Conservation (phyloP, 2,329 filamentous ascomycete species). For the Penicillium sp. region DNA sequence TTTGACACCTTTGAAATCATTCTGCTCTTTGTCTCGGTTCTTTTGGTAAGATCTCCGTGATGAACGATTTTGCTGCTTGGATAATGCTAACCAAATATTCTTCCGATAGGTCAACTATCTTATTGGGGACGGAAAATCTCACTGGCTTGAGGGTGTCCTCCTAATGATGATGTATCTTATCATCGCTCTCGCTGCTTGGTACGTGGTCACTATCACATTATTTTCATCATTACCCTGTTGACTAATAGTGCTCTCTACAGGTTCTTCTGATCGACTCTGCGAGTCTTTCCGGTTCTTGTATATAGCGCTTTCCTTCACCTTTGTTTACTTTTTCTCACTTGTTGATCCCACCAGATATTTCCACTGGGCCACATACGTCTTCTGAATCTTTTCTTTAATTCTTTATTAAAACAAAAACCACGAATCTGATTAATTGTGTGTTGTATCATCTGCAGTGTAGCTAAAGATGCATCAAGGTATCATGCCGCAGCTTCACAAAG, state of each 20-base stretch:
- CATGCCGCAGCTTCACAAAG: conserved; percentile 2
- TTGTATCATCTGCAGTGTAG: too few species aligned
- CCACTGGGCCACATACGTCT: too few species aligned
- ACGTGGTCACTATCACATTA: conserved; percentile 5
- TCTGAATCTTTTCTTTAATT: too few species aligned
- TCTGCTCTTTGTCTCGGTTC: conserved; percentile 52
- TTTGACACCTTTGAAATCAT: conserved; percentile 86
- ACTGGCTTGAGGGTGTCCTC: conserved; percentile 57
- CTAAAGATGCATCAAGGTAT: conserved; percentile 6
- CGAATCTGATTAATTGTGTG: too few species aligned
- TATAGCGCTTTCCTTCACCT: too few species aligned
- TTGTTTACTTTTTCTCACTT: too few species aligned
- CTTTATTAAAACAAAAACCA: too few species aligned
- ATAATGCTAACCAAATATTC: background rate
- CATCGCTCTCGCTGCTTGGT: conserved; percentile 57
- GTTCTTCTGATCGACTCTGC: too few species aligned
- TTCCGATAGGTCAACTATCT: conserved; percentile 53
- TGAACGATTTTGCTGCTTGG: background rate
- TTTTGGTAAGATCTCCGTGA: conserved; percentile 29
- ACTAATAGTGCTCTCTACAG: too few species aligned
- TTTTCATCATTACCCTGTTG: background rate
- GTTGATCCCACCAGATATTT: too few species aligned
- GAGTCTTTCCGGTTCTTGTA: too few species aligned
- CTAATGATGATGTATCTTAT: conserved; percentile 57
- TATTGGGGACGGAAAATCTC: conserved; percentile 55